Conservation (phyloP, 1,284 basidiomycete genomes). For the Cutaneotrichosporon sp. region DNA sequence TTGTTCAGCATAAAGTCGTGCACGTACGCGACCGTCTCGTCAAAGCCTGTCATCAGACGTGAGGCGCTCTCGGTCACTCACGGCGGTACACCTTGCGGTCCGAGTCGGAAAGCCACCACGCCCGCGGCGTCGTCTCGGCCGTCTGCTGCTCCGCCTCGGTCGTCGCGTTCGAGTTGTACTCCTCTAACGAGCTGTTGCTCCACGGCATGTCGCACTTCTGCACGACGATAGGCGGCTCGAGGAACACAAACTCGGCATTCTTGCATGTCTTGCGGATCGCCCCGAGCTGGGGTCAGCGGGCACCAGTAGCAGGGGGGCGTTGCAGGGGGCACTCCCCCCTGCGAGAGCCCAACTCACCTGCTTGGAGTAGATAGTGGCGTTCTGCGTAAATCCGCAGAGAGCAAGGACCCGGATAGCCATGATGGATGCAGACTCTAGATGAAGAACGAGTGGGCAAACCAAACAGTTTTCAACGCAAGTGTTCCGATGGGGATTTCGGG, state of each 20-base stretch:
- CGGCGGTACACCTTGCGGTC: conserved; percentile 50
- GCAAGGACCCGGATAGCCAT: conserved; percentile 31
- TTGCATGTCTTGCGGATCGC: conserved; percentile 51
- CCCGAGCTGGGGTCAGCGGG: conserved; percentile 22
- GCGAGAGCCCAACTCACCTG: conserved; percentile 54
- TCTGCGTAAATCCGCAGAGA: conserved; percentile 68
- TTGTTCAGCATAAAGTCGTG: conserved; percentile 48
- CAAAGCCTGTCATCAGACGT: conserved; percentile 52
- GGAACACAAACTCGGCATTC: conserved; percentile 60
- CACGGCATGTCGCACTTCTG: conserved; percentile 65
- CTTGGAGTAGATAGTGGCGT: conserved; percentile 70
- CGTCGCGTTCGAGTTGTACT: conserved; percentile 57
- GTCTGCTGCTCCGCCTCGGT: conserved; percentile 52
- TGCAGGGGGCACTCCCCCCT: too few species aligned
- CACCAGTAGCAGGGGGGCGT: conserved; percentile 2
- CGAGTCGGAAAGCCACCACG: conserved; percentile 64
- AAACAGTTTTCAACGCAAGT: too few species aligned
- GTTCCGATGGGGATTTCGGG: not conserved
- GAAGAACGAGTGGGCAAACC: not conserved
- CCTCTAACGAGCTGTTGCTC: conserved; percentile 48
- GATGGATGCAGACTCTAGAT: not conserved
- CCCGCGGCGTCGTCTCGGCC: conserved; percentile 63
- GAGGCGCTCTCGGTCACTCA: conserved; percentile 21
- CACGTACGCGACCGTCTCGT: conserved; percentile 54
- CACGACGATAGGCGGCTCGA: conserved; percentile 65